A percentile compares a stretch with the other conserved stretches of the same genome.
Conservation (phyloP, 129 eudicot genomes). For the Rutidosis leptorrhynchoides region DNA sequence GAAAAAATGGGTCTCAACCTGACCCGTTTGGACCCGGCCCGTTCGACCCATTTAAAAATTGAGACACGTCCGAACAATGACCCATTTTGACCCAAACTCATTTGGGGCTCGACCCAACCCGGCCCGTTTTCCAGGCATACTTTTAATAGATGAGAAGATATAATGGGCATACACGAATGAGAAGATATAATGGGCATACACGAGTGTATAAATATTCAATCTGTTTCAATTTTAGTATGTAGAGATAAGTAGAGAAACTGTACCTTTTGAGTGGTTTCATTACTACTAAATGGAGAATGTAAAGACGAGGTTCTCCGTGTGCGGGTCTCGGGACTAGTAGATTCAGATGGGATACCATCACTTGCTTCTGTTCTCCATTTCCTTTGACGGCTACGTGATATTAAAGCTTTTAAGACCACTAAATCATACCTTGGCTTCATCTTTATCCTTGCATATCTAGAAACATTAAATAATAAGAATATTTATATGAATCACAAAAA, state of each 20-base stretch:
- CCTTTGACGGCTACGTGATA: conserved; percentile 77
- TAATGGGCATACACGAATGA: conserved; percentile 7
- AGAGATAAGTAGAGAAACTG: conserved; percentile 12
- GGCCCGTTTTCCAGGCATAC: too few species aligned
- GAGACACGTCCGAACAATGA: too few species aligned
- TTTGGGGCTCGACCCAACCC: too few species aligned
- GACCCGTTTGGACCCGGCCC: too few species aligned
- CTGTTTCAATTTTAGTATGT: background rate
- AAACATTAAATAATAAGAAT: too few species aligned
- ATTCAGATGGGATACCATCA: conserved; percentile 88
- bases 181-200: conserved; percentile 12
- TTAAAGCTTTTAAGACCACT: conserved; percentile 94
- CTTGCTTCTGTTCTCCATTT: conserved; percentile 97
- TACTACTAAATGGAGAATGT: conserved; percentile 77
- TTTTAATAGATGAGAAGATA: too few species aligned
- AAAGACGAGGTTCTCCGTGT: conserved; percentile 89
- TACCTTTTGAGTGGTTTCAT: conserved; percentile 81
- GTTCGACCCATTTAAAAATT: too few species aligned
- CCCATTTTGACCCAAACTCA: too few species aligned
- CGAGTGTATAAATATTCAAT: background rate
- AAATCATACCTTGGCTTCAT: conserved; percentile 99
- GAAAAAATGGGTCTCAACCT: too few species aligned
- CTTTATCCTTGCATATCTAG: conserved; percentile 97
- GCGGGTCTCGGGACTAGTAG: conserved; percentile 85
- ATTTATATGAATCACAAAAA: conserved; percentile 4